A percentile compares a stretch with the other conserved stretches of the same genome.
phyloP scores from a whole-genome alignment of 1,284 basidiomycete genomes.

The Malassezia furfur region DNA sequence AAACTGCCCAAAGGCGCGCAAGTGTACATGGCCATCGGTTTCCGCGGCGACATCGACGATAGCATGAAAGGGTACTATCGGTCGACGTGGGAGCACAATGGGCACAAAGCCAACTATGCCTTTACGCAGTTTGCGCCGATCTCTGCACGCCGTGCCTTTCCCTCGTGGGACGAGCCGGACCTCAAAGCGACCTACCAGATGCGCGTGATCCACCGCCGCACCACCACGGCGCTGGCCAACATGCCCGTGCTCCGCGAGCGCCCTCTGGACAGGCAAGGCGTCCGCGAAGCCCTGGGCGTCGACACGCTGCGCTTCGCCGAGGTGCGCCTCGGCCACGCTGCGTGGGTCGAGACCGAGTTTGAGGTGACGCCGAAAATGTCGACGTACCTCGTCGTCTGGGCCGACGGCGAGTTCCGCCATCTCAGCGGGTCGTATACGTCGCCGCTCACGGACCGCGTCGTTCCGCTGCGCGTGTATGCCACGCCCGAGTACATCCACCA shows the following conservation, averaged over 20 bases:
- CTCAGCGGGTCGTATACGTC: conserved; percentile 69
- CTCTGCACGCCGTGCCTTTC: conserved; percentile 57
- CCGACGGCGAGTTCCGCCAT: conserved; percentile 69
- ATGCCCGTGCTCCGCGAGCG: conserved; percentile 53
- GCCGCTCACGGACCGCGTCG: conserved; percentile 66
- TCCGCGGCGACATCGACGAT: conserved; percentile 17
- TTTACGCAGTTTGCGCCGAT: conserved; percentile 59
- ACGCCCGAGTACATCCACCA: conserved; percentile 73
- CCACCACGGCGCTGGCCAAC: conserved; percentile 60
- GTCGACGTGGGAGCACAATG: conserved; percentile 38
- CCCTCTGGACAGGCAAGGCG: conserved; percentile 4
- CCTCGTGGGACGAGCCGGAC: conserved; percentile 79
- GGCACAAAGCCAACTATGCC: conserved; percentile 45
- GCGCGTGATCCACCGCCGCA: conserved; percentile 70
- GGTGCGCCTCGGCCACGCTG: conserved; percentile 52
- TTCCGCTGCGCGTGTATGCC: conserved; percentile 70
- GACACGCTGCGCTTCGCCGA: conserved; percentile 56
- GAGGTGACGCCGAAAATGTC: conserved; percentile 57
- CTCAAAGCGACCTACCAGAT: conserved; percentile 76
- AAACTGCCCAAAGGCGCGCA: conserved; percentile 13
- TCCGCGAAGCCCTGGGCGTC: conserved; percentile 48
- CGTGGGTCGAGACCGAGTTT: conserved; percentile 38
- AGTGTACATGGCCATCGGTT: conserved; percentile 18
- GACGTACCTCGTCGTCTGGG: conserved; percentile 78
- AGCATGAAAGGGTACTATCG: conserved; percentile 23